phyloP scores from a whole-genome alignment of 2,329 filamentous ascomycete species.

The Paradendryphiella salina region DNA sequence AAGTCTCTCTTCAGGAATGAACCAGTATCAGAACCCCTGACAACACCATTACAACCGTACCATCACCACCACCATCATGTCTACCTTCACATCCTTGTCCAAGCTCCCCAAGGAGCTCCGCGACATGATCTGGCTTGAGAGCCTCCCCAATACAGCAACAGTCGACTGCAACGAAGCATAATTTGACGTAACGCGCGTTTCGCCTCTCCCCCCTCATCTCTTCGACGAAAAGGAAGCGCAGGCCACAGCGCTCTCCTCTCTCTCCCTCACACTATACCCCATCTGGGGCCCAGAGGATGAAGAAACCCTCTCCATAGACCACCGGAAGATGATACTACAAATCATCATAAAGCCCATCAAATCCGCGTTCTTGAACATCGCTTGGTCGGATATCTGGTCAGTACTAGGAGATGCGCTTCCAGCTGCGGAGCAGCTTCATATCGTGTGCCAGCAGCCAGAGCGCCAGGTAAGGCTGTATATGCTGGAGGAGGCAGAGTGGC shows the following conservation, averaged over 20 bases:
- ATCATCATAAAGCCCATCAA: constrained; percentile 13
- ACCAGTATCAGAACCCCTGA: not conserved
- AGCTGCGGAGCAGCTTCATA: constrained; percentile 10
- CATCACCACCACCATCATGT: not conserved
- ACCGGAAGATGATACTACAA: constrained; percentile 11
- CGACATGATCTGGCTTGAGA: constrained; percentile 2
- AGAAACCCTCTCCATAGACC: constrained; percentile 10
- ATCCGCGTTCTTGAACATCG: constrained; percentile 12
- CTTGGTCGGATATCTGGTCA: constrained; percentile 19
- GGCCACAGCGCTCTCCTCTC: constrained; percentile 1
- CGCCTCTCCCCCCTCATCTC: constrained; percentile 10
- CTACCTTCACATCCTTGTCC: constrained; percentile 3
- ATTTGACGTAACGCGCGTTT: constrained; percentile 12
- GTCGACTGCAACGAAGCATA: constrained; percentile 9
- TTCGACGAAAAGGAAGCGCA: constrained; percentile 13
- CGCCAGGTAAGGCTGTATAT: constrained; percentile 19
- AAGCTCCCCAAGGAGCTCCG: constrained; percentile 7
- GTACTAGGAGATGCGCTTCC: constrained; percentile 16
- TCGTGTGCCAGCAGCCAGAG: constrained; percentile 12
- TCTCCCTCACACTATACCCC: constrained; percentile 4
- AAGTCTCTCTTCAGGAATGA: not conserved
- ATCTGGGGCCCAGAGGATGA: constrained; percentile 14
- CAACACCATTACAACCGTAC: not conserved
- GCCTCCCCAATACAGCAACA: constrained; percentile 1
- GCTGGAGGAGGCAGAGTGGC: constrained; percentile 18